A percentile compares a stretch with the other conserved stretches of the same genome.
Conservation (phyloP, 257 asterid genomes). For the Gardenia jasminoides region DNA sequence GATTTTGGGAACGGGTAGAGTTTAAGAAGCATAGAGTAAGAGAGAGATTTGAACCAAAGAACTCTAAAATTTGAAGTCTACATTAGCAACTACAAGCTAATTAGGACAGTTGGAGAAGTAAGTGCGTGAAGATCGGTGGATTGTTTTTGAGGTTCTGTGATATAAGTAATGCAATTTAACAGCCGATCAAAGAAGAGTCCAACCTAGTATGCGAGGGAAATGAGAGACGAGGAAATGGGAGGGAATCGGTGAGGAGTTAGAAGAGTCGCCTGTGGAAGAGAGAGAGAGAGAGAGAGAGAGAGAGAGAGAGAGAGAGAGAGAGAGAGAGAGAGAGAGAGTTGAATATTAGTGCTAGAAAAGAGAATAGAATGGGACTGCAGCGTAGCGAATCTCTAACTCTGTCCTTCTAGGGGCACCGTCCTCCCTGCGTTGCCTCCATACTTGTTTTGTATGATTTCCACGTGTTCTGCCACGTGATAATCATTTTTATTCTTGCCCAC, state of each 20-base stretch:
- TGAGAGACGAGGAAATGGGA: background rate
- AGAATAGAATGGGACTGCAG: background rate
- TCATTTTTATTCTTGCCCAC: background rate
- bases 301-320: too few relatives aligned
- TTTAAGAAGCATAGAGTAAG: too few relatives aligned
- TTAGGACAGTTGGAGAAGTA: constrained; percentile 15
- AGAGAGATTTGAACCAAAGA: too few relatives aligned
- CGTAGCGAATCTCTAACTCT: constrained; percentile 10
- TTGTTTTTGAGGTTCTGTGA: background rate
- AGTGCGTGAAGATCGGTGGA: constrained; percentile 25
- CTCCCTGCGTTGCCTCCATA: background rate
- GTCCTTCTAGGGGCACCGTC: constrained; percentile 2
- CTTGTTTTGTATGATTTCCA: background rate
- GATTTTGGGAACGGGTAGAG: too few relatives aligned
- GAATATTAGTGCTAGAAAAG: too few relatives aligned
- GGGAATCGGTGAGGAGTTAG: constrained; percentile 7
- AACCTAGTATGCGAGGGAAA: too few relatives aligned
- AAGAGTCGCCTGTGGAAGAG: background rate
- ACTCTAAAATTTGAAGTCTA: too few relatives aligned
- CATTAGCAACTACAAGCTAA: too few relatives aligned
- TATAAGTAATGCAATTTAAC: too few relatives aligned
- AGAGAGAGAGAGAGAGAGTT: too few relatives aligned
- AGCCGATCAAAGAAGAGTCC: background rate
- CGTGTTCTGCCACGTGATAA: background rate
- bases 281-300: background rate